Conservation (phyloP, 208 protist genomes). For the Trypanosoma avium region DNA sequence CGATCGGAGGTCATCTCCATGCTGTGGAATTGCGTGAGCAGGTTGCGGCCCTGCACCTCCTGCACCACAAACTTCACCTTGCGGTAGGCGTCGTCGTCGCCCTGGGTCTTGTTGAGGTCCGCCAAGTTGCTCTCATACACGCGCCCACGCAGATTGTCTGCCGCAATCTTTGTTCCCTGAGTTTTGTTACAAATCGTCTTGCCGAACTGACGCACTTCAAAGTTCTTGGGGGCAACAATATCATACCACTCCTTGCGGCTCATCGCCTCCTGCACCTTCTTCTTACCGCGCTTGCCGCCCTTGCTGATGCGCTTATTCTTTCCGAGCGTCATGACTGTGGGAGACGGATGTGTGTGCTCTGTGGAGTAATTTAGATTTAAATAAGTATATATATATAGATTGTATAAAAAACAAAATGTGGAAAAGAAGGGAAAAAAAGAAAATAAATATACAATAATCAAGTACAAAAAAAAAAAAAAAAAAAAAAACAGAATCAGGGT, state of each 20-base stretch:
- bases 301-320: conserved; percentile 97
- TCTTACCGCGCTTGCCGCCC: conserved; percentile 95
- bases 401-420: not conserved
- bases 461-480: conserved; percentile 23
- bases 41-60: conserved; percentile 96
- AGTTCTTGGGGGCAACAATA: conserved; percentile 96
- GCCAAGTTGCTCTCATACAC: conserved; percentile 97
- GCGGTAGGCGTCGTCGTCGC: conserved; percentile 88
- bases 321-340: conserved; percentile 83
- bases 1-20: conserved; percentile 99
- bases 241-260: conserved; percentile 99
- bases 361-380: conserved; percentile 6
- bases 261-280: conserved; percentile 97
- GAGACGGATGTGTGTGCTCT: conserved; percentile 20
- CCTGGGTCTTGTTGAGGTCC: conserved; percentile 94
- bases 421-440: conserved; percentile 6
- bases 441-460: too few species aligned
- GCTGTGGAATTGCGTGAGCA: conserved; percentile 99
- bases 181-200: conserved; percentile 99
- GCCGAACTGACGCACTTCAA: conserved; percentile 93
- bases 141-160: conserved; percentile 95
- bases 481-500: conserved; percentile 13
- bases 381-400: conserved; percentile 1
- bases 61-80: conserved; percentile 97
- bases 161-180: conserved; percentile 94